Conservation (phyloP, 78 protist species). For the Creolimax fragrantissima region DNA sequence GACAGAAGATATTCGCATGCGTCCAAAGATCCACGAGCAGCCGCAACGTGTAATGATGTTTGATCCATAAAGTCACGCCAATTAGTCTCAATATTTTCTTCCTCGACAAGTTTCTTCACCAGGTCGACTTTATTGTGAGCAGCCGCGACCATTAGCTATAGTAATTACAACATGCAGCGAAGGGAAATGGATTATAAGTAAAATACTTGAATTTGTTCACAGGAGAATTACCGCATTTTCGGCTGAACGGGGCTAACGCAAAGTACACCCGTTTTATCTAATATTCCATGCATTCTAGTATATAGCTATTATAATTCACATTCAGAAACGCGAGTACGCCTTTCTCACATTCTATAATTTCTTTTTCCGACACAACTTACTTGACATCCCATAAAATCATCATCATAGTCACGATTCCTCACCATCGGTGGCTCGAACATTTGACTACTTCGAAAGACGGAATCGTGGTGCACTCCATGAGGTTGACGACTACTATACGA, state of each 20-base stretch:
- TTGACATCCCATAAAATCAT: not conserved
- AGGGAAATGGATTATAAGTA: not conserved
- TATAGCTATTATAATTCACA: not conserved
- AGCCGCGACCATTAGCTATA: not conserved
- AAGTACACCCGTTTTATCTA: not conserved
- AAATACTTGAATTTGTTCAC: not conserved
- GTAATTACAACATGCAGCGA: not conserved
- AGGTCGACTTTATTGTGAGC: not conserved
- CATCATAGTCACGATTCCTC: not conserved
- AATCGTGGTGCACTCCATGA: not conserved
- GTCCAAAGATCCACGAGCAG: conserved; percentile 43
- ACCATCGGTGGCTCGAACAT: not conserved
- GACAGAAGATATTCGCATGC: conserved; percentile 18
- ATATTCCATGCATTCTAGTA: not conserved
- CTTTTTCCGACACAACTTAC: not conserved
- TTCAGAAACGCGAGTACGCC: not conserved
- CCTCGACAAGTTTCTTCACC: too few species aligned
- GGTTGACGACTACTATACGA: not conserved
- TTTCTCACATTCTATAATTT: not conserved
- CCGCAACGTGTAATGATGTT: conserved; percentile 57
- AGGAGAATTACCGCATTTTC: not conserved
- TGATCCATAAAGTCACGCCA: conserved; percentile 44
- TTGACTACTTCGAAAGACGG: not conserved
- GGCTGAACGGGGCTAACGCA: not conserved
- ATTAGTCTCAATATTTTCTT: not conserved